phyloP scores from a whole-genome alignment of 2,329 filamentous ascomycete genomes.

The Rhytidhysteron rufulum region DNA sequence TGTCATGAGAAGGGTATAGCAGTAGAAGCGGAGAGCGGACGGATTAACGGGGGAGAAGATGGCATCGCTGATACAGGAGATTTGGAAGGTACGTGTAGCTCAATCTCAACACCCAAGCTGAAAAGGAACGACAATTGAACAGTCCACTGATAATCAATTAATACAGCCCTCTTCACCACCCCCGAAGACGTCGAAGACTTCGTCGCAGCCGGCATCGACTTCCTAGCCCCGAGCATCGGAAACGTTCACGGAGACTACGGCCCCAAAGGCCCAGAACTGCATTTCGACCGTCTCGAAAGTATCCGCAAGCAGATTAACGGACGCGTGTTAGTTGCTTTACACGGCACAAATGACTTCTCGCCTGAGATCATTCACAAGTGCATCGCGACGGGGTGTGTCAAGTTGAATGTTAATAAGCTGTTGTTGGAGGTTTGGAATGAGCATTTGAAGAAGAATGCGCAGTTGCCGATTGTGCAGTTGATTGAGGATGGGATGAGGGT shows the following conservation, averaged over 20 bases:
- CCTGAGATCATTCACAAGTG: constrained; percentile 49
- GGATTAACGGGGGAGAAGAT: constrained; percentile 70
- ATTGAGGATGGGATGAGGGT: constrained; percentile 46
- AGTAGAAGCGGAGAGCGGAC: constrained; percentile 65
- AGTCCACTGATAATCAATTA: too few species aligned
- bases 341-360: constrained; percentile 56
- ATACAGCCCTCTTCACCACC: constrained; percentile 55
- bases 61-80: constrained; percentile 66
- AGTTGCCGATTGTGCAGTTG: constrained; percentile 33
- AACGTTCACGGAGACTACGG: constrained; percentile 74
- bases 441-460: constrained; percentile 39
- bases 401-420: constrained; percentile 57
- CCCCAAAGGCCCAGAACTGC: constrained; percentile 47
- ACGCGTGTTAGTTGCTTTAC: constrained; percentile 49
- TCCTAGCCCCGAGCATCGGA: constrained; percentile 69
- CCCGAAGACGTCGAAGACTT: constrained; percentile 67
- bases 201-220: constrained; percentile 65
- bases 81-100: constrained; percentile 45
- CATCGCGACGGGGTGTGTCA: constrained; percentile 50
- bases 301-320: constrained; percentile 31
- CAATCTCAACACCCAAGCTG: too few species aligned
- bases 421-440: constrained; percentile 46
- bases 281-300: constrained; percentile 25
- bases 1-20: constrained; percentile 63
- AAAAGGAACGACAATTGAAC: too few species aligned